Base-by-base conservation (phyloP, 2,329 filamentous ascomycete genomes). In the Trichoderma cornu-damae region DNA sequence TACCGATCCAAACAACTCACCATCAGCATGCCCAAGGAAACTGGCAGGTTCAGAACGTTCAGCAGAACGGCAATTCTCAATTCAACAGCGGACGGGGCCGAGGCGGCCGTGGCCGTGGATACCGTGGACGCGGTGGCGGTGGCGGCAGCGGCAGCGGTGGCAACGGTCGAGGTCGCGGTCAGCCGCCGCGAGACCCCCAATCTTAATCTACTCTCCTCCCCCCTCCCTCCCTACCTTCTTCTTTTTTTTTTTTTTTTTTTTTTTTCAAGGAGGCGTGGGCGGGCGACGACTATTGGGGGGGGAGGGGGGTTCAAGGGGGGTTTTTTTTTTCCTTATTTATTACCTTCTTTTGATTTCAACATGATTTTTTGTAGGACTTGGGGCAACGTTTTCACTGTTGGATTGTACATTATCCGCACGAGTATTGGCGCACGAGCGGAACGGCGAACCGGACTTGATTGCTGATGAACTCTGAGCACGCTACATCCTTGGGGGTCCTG, bases 401-500 rank as follows among this genome's bases (percentile, higher is more conserved):
- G 70, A 73, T 73, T 74, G 72, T 74, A 74, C 67, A 73, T 68
- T 73, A 73, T 70, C 72, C 70, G 70, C 70, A 65, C 64, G 63
- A 38, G 67, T 66, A 60, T 65, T 64, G 65, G 72, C 72, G 72
- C 71, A 72, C 68, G 62, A 69, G 67, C 62, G 67, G 65, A 67
- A 65, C 59, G 67, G 70, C 69, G 66, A 70, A 67, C 62, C 60
- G 66, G 69, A 63, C 55, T 64, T 66, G 63, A 67, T 64, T 61
- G 65, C 66, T 66, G 63, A 67, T 65, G 68, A 64, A 66, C 55
- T 55, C 65, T 62, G 59, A 66, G 59, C 32, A 60, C 60, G 62
- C 60, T 63, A 40, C 58, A 40, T 60, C 48, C 59, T 58, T 58
- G 59, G 58, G 58, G 57, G 59, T 61, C 63, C 43, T 30, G 26